Evolutionary conservation across 129 eudicot species (phyloP).

Genomic region (Escallonia rubra): DNA sequence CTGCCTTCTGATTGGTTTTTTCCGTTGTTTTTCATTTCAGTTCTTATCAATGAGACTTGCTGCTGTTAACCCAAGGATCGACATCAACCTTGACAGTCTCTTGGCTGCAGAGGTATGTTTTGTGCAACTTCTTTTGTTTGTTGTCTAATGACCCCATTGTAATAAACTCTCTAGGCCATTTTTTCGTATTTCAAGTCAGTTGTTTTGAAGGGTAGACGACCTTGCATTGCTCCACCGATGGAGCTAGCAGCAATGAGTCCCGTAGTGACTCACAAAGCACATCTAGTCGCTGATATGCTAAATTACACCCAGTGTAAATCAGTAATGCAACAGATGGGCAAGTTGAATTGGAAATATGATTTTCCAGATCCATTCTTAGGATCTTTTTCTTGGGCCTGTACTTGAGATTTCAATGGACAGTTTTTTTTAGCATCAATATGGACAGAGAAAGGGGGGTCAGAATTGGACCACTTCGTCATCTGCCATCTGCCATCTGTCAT

Average conservation of each 20-base stretch:
- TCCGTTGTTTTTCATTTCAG: slow-evolving; percentile 31
- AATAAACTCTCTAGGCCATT: not conserved
- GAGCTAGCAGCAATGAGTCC: not conserved
- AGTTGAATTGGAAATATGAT: slow-evolving; percentile 1
- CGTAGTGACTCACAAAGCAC: not conserved
- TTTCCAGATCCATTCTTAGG: not conserved
- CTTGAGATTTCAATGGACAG: slow-evolving; percentile 9
- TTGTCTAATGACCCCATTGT: slow-evolving; percentile 4
- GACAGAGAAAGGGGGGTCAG: slow-evolving; percentile 15
- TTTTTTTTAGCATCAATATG: slow-evolving; percentile 9
- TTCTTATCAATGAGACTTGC: slow-evolving; percentile 96
- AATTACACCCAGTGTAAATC: not conserved
- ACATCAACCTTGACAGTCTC: slow-evolving; percentile 74
- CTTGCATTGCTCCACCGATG: not conserved
- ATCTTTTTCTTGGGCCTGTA: slow-evolving; percentile 16
- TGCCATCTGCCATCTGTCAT: slow-evolving; percentile 19
- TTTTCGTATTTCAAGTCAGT: not conserved
- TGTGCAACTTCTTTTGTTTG: slow-evolving; percentile 16
- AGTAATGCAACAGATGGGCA: not conserved
- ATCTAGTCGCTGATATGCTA: not conserved
- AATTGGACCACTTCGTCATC: slow-evolving; percentile 32
- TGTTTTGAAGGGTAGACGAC: not conserved
- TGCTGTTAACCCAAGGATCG: slow-evolving; percentile 84
- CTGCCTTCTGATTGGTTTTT: no score
- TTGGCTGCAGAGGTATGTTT: slow-evolving; percentile 65